Percentiles rank a stretch among this genome's conserved stretches.
Evolutionary conservation across 257 asterid species (phyloP).

Genomic region (Dorcoceras hygrometricum): DNA sequence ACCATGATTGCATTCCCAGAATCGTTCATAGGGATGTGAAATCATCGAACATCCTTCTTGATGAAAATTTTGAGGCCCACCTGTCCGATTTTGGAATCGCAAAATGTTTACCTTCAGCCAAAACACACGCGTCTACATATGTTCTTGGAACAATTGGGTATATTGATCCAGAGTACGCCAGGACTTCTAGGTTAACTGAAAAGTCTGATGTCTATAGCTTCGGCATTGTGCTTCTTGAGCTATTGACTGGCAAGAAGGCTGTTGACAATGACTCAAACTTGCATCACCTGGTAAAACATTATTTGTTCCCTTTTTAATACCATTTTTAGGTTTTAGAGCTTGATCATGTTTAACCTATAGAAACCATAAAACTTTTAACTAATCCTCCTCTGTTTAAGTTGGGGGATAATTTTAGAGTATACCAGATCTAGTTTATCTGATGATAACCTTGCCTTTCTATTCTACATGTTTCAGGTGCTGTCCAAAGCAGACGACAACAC

Average conservation of each 20-base stretch:
- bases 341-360: not conserved
- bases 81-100: conserved; percentile 96
- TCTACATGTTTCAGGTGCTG: conserved; percentile 46
- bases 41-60: conserved; percentile 82
- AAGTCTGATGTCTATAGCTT: conserved; percentile 95
- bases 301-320: not conserved
- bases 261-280: conserved; percentile 78
- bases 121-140: conserved; percentile 82
- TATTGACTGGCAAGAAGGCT: conserved; percentile 84
- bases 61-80: conserved; percentile 86
- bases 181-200: conserved; percentile 85
- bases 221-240: conserved; percentile 92
- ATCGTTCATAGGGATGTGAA: conserved; percentile 92
- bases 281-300: conserved; percentile 80
- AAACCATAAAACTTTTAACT: not conserved
- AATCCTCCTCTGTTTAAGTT: too few species aligned
- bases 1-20: conserved; percentile 86
- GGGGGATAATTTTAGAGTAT: too few species aligned
- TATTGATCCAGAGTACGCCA: conserved; percentile 93
- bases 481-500: conserved; percentile 82
- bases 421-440: not conserved
- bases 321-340: not conserved
- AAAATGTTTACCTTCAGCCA: conserved; percentile 58
- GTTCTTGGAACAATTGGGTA: conserved; percentile 97
- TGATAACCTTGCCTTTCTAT: not conserved